Evolutionary conservation across 345 rosid species (phyloP).

Genomic region (Rhizophora mangle): DNA sequence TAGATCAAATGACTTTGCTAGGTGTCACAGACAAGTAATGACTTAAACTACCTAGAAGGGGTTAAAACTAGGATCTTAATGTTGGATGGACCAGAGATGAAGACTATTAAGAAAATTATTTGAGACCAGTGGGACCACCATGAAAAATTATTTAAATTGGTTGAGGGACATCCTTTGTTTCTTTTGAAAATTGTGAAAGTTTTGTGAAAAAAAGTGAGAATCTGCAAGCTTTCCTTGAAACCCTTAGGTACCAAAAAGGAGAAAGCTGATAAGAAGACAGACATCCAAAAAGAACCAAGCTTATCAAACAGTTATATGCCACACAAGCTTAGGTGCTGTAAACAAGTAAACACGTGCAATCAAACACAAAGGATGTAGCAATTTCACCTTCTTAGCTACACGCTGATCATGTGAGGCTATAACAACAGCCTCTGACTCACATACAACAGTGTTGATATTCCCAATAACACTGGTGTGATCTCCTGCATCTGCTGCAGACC

Average conservation of each 20-base stretch:
- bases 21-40: too few relatives aligned
- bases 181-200: too few relatives aligned
- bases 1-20: too few relatives aligned
- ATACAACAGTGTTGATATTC: conserved; percentile 41
- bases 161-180: not conserved
- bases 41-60: too few relatives aligned
- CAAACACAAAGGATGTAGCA: conserved; percentile 11
- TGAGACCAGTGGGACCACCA: too few relatives aligned
- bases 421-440: conserved; percentile 34
- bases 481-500: conserved; percentile 35
- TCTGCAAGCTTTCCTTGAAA: not conserved
- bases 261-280: not conserved
- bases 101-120: too few relatives aligned
- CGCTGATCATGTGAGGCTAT: conserved; percentile 36
- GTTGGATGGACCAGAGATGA: too few relatives aligned
- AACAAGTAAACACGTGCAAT: not conserved
- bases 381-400: conserved; percentile 45
- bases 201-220: not conserved
- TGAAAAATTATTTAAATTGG: too few relatives aligned
- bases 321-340: not conserved
- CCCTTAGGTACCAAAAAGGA: not conserved
- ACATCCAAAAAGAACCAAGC: not conserved
- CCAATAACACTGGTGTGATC: conserved; percentile 44
- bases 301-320: not conserved
- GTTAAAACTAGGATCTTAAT: too few relatives aligned